Evolutionary conservation across 768 basidiomycete genomes (phyloP), one percentile per base, ranked within the genome.

Genomic region (Baorangia bicolor): DNA sequence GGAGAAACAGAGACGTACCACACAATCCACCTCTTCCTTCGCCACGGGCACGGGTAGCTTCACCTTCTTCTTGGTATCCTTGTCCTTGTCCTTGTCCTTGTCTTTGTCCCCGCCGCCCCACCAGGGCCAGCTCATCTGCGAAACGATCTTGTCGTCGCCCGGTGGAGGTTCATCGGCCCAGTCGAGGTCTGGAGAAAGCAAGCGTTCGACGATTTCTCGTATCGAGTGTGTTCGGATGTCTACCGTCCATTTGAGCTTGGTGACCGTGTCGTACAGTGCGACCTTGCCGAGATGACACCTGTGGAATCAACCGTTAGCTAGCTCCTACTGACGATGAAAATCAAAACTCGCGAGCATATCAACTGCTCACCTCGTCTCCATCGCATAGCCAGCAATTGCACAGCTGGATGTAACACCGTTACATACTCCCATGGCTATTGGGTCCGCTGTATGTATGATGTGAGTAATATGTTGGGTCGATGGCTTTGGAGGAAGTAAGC

Each of bases 371-470:
- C 75, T 78, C 4, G 86, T 81, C 73, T 94, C 92, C 72, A 94
- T 74, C 0, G 93, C 96, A 64, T 90, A 95, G 1, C 96, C 95
- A 0, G 77, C 92, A 33, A 91, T 80, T 16, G 87, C 84, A 69
- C 96, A 99, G 1, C 81, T 72, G 0, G 90, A 94, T 10, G 81
- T 75, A 1, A 89, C 76, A 13, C 92, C 93, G 13, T 77, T 94
- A 65, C 92, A 94, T 0, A 79, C 79, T 1, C 90, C 91, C 83
- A 90, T 90, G 4, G 95, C 83, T 34, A 98, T 91, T 0, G 95
- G 95, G 77, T 98, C 96, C 21, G 88, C 95, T 1, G 90, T 98
- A 67, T 98, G 89, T 65, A 90, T 96, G 9, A 98, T 78, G 64
- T 98, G 93, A 0, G 88, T 94, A 39, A 96, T 77, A 59, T 91